phyloP scores from a whole-genome alignment of 2,329 filamentous ascomycete species.

The Diaporthe ampelina region DNA sequence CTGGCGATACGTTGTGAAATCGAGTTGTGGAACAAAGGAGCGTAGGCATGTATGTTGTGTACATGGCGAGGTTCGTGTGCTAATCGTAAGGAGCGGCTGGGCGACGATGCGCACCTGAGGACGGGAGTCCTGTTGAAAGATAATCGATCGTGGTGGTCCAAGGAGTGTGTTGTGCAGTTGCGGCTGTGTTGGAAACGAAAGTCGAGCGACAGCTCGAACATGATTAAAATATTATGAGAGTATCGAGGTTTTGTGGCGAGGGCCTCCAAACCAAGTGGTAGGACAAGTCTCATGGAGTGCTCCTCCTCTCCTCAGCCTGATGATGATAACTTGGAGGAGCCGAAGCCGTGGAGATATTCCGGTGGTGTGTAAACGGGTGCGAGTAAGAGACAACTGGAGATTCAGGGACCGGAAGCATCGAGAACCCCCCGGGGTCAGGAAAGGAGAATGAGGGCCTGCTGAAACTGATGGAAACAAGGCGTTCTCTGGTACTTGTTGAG shows the following conservation, averaged over 20 bases:
- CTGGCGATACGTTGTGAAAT: slow-evolving; percentile 44
- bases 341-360: slow-evolving; percentile 55
- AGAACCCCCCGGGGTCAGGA: slow-evolving; percentile 58
- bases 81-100: slow-evolving; percentile 48
- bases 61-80: slow-evolving; percentile 48
- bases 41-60: slow-evolving; percentile 51
- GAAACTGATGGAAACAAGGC: slow-evolving; percentile 55
- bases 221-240: slow-evolving; percentile 45
- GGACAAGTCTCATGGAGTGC: slow-evolving; percentile 43
- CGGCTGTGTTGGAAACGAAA: slow-evolving; percentile 48
- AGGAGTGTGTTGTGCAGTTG: slow-evolving; percentile 51
- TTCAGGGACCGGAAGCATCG: slow-evolving; percentile 61
- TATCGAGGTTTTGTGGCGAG: slow-evolving; percentile 38
- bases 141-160: slow-evolving; percentile 32
- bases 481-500: slow-evolving; percentile 61
- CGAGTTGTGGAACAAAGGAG: slow-evolving; percentile 46
- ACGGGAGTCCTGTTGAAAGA: slow-evolving; percentile 1
- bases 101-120: slow-evolving; percentile 7
- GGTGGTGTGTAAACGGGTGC: slow-evolving; percentile 50
- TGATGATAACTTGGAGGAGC: slow-evolving; percentile 51
- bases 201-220: slow-evolving; percentile 48
- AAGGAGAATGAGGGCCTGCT: slow-evolving; percentile 58
- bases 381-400: slow-evolving; percentile 55
- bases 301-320: slow-evolving; percentile 53
- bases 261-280: slow-evolving; percentile 40